These are phyloP conservation scores for Blastobotrys elegans DNA, from an alignment of 1,139 yeast genomes.

Conservation along the genomic window DNA sequence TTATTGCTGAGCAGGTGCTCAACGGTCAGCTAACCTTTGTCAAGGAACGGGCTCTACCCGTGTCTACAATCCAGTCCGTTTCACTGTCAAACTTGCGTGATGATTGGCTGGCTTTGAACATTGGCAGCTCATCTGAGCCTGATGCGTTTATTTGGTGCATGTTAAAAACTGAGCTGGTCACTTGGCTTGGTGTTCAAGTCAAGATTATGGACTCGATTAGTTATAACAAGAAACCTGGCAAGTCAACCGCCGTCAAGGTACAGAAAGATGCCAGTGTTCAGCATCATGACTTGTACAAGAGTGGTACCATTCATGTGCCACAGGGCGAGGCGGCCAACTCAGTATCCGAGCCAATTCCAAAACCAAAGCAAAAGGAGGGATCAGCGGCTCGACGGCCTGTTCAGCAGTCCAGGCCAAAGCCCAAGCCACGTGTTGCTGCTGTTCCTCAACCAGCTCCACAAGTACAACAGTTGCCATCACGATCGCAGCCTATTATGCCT, in stretches of 20 bases:
- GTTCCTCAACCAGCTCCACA: slow-evolving; percentile 15
- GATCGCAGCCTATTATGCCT: slow-evolving; percentile 14
- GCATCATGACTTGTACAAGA: slow-evolving; percentile 70
- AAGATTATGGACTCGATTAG: slow-evolving; percentile 68
- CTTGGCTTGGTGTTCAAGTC: slow-evolving; percentile 63
- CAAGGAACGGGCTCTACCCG: slow-evolving; percentile 60
- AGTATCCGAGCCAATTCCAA: slow-evolving; percentile 67
- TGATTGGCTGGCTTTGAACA: slow-evolving; percentile 84
- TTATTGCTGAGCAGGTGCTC: slow-evolving; percentile 66
- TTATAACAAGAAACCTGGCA: slow-evolving; percentile 88
- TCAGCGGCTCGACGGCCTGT: slow-evolving; percentile 12
- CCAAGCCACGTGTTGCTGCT: slow-evolving; percentile 13
- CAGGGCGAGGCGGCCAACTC: slow-evolving; percentile 76
- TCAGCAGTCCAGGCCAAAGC: slow-evolving; percentile 17
- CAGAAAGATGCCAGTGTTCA: slow-evolving; percentile 51
- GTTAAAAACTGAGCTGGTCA: slow-evolving; percentile 84
- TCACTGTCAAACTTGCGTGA: slow-evolving; percentile 76
- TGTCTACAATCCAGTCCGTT: slow-evolving; percentile 56
- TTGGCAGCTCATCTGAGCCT: slow-evolving; percentile 48
- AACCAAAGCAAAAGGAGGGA: slow-evolving; percentile 34
- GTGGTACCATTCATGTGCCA: slow-evolving; percentile 78
- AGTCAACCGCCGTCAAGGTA: slow-evolving; percentile 65
- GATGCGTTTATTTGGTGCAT: slow-evolving; percentile 77
- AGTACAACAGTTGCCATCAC: slow-evolving; percentile 9
- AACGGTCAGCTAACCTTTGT: slow-evolving; percentile 68